Conservation (phyloP, 2,329 filamentous ascomycete species). For the Apiospora marii region DNA sequence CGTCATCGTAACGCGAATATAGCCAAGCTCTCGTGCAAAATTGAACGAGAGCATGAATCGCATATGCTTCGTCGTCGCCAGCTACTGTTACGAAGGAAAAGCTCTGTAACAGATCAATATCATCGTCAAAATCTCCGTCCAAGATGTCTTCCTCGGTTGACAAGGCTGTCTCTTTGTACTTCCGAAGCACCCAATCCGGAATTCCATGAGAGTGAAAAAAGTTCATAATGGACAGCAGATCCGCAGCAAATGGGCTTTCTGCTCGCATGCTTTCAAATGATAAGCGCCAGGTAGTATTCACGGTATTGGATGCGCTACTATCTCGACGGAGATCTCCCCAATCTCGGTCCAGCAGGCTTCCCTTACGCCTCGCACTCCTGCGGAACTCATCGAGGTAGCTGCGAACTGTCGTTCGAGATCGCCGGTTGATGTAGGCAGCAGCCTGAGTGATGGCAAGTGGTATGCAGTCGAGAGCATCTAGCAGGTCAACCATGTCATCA, state of each 20-base stretch:
- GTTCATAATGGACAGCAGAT: constrained; percentile 55
- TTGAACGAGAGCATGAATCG: constrained; percentile 54
- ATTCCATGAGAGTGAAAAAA: constrained; percentile 54
- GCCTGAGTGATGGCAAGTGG: constrained; percentile 47
- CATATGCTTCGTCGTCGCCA: constrained; percentile 38
- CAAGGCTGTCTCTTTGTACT: background rate
- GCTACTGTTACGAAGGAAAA: constrained; percentile 46
- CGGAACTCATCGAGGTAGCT: constrained; percentile 49
- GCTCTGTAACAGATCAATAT: constrained; percentile 44
- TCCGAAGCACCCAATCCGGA: constrained; percentile 34
- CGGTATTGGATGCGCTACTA: constrained; percentile 41
- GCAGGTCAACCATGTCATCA: constrained; percentile 34
- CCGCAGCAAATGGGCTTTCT: constrained; percentile 43
- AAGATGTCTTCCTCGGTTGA: constrained; percentile 8
- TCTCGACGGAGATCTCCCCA: constrained; percentile 44
- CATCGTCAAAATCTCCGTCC: constrained; percentile 39
- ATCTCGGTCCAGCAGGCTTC: constrained; percentile 40
- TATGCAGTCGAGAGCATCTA: constrained; percentile 41
- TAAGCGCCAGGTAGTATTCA: constrained; percentile 47
- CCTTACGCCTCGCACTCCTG: constrained; percentile 40
- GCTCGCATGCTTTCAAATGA: constrained; percentile 46
- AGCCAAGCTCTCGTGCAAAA: constrained; percentile 46
- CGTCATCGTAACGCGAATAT: constrained; percentile 29
- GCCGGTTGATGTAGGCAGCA: constrained; percentile 42
- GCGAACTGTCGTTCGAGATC: constrained; percentile 39